Percentiles rank a stretch among this genome's conserved stretches.
Evolutionary conservation across 1,139 yeast species (phyloP).

Genomic region (Geotrichum klebahnii): DNA sequence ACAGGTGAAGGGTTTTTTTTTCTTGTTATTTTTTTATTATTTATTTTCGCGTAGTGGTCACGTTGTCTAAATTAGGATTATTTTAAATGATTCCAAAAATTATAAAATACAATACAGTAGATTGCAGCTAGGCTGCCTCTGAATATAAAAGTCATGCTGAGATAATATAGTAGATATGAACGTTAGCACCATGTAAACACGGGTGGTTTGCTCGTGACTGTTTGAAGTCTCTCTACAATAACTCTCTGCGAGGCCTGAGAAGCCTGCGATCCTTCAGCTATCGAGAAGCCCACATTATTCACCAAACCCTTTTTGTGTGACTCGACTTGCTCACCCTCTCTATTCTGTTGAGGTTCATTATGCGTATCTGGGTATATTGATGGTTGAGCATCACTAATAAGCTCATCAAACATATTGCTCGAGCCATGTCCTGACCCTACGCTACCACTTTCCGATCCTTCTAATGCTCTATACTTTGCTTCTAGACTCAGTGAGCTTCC

Average conservation of each 20-base stretch:
- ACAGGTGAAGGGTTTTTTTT: neutral
- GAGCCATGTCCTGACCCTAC: neutral
- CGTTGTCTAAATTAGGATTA: neutral
- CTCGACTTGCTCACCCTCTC: too few species aligned
- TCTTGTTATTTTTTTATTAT: neutral
- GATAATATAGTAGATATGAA: too few species aligned
- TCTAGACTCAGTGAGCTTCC: constrained; percentile 26
- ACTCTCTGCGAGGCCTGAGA: constrained; percentile 46
- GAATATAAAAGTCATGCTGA: too few species aligned
- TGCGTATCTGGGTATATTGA: too few species aligned
- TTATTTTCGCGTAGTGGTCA: constrained; percentile 1
- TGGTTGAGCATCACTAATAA: constrained; percentile 12
- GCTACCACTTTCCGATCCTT: too few species aligned
- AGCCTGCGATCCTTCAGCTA: constrained; percentile 35
- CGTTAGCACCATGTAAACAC: constrained; percentile 65
- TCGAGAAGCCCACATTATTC: constrained; percentile 34
- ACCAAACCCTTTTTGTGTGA: constrained; percentile 2
- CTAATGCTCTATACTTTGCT: constrained; percentile 29
- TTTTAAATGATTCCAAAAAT: neutral
- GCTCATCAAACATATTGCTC: constrained; percentile 13
- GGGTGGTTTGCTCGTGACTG: constrained; percentile 56
- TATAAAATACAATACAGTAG: neutral
- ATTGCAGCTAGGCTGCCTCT: too few species aligned
- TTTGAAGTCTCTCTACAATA: constrained; percentile 59
- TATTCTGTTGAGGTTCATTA: too few species aligned